These are phyloP conservation scores for Candida manassasensis DNA, from an alignment of 805 yeast species.

Conservation along the genomic window DNA sequence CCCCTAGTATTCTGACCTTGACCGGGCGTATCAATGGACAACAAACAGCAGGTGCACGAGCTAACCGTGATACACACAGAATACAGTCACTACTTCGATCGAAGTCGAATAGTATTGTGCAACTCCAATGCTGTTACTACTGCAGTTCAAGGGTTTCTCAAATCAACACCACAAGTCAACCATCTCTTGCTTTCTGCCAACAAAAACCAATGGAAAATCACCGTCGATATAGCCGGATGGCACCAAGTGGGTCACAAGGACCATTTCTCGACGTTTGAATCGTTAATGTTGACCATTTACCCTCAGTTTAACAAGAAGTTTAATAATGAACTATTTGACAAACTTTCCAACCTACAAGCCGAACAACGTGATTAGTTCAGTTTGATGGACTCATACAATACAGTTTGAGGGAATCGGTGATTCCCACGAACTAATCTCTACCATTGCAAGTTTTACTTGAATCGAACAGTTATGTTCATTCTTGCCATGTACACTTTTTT, in stretches of 20 bases:
- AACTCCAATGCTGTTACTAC: neutral
- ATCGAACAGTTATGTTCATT: no score
- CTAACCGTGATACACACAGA: conserved; percentile 16
- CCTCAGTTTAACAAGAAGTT: conserved; percentile 18
- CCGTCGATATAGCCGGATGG: conserved; percentile 31
- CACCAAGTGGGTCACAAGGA: conserved; percentile 9
- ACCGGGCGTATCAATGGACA: conserved; percentile 19
- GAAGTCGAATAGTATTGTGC: conserved; percentile 10
- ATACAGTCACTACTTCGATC: conserved; percentile 18
- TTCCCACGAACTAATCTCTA: no score
- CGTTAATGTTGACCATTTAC: conserved; percentile 23
- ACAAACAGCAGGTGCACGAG: conserved; percentile 14
- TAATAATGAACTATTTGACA: conserved; percentile 14
- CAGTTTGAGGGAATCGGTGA: no score
- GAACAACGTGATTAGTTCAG: no score
- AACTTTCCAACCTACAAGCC: conserved; percentile 10
- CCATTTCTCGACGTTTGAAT: conserved; percentile 27
- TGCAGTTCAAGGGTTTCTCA: neutral
- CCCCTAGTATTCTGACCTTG: no score
- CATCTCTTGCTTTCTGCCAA: neutral
- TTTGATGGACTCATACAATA: no score
- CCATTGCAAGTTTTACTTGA: no score
- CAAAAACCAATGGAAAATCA: conserved; percentile 8
- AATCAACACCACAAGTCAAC: neutral
- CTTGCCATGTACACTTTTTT: no score